These are phyloP conservation scores for Aureobasidium sp. DNA, from an alignment of 2,329 filamentous ascomycete species.

Conservation along the genomic window DNA sequence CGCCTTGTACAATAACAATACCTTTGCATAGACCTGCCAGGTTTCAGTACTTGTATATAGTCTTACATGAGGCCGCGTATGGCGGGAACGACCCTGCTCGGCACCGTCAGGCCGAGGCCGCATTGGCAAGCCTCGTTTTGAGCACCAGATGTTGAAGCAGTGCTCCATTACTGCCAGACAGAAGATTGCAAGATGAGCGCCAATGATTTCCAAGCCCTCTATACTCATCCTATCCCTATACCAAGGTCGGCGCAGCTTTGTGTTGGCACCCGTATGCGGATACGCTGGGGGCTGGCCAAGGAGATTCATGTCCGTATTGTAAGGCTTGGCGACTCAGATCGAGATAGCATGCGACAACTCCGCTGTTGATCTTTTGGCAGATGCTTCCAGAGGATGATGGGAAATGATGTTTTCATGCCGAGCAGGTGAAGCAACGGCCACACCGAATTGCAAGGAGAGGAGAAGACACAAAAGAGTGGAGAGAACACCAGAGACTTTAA, in stretches of 20 bases:
- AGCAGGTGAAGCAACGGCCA: slow-evolving; percentile 11
- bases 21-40: neutral
- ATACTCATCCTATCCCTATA: neutral
- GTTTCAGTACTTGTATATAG: neutral
- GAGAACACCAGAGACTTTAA: slow-evolving; percentile 8
- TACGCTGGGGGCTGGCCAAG: neutral
- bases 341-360: neutral
- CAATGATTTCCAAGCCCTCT: neutral
- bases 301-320: neutral
- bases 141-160: neutral
- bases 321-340: slow-evolving; percentile 3
- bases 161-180: neutral
- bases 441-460: neutral
- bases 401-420: slow-evolving; percentile 15
- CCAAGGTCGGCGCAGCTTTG: slow-evolving; percentile 4
- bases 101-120: neutral
- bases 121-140: neutral
- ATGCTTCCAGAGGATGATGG: neutral
- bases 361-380: neutral
- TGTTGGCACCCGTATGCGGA: neutral
- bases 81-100: neutral
- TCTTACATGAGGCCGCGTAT: neutral
- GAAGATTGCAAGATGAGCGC: neutral
- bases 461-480: neutral
- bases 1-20: slow-evolving; percentile 1